Base-by-base conservation (phyloP, 192 early-diverging fungal genomes). In the Chytriomyces sp. region DNA sequence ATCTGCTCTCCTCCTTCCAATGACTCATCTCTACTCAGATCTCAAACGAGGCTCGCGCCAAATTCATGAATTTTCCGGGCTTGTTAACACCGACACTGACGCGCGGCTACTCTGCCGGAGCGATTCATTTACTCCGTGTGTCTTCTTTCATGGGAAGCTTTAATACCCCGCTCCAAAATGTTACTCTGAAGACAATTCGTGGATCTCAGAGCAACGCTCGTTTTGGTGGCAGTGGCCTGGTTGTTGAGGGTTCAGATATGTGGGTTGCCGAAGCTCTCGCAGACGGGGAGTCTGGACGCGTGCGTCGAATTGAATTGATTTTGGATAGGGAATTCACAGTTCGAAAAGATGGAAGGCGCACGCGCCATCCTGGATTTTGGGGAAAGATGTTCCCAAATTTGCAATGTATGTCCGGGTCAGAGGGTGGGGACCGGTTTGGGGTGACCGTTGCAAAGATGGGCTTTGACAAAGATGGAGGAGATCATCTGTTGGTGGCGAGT, bases 41-140 rank as follows among this genome's bases (percentile, higher is more conserved):
- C 28, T 31, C 14, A 36, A 10, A 19, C 10, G 2, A 32, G 4
- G 61, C 73, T 3, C 34, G 31, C 14, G 19, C 73, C 36, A 74
- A 74, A 59, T 74, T 74, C 33, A 52, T 74, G 73, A 55, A 74
- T 41, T 55, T 74, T 59, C 73, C 73, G 30, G 73, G 73, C 22
- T 10, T 74, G 5, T 28, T 66, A 22, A 74, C 73, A 33, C 52
- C 62, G 3, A 25, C 55, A 22, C 37, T 17, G 5, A 34, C 73
- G 26, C 37, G 52, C 10, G 73, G 73, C 17, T 59, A 59, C 28
- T 36, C 63, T 5, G 73, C 73, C 4, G 73, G 73, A 2, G 28
- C 39, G 4, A 39, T 74, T 39, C 28, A 56, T 39, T 32, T 74
- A 8, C 25, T 67, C 3, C 54, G 39, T 44, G 53, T 49, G 6